These are phyloP conservation scores for Mycosphaerella arachidis DNA, from an alignment of 2,329 filamentous ascomycete species.

Conservation along the genomic window DNA sequence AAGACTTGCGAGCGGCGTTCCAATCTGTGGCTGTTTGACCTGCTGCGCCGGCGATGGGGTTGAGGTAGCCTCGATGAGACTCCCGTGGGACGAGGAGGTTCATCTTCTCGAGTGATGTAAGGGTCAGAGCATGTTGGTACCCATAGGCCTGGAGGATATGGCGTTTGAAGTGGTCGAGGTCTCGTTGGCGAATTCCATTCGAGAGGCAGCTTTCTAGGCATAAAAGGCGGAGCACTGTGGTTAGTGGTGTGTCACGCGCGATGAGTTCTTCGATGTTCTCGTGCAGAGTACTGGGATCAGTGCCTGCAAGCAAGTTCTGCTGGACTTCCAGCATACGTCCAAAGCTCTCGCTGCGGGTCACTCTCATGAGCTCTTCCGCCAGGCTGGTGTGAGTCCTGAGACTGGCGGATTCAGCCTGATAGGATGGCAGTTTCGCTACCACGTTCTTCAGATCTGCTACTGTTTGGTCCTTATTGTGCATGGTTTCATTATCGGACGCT, in stretches of 20 bases:
- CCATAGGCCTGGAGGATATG: slow-evolving; percentile 89
- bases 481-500: slow-evolving; percentile 80
- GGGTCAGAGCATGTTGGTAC: slow-evolving; percentile 87
- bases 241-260: slow-evolving; percentile 72
- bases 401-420: slow-evolving; percentile 89
- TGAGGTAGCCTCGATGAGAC: slow-evolving; percentile 73
- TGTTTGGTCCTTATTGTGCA: slow-evolving; percentile 74
- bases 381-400: slow-evolving; percentile 88
- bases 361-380: slow-evolving; percentile 91
- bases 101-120: slow-evolving; percentile 82
- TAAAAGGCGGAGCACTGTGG: slow-evolving; percentile 76
- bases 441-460: slow-evolving; percentile 91
- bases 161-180: slow-evolving; percentile 84
- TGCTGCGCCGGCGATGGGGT: slow-evolving; percentile 64
- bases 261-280: slow-evolving; percentile 94
- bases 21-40: slow-evolving; percentile 64
- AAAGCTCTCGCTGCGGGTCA: slow-evolving; percentile 85
- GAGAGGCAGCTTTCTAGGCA: slow-evolving; percentile 89
- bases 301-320: slow-evolving; percentile 87
- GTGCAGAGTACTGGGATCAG: slow-evolving; percentile 83
- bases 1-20: slow-evolving; percentile 75
- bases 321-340: slow-evolving; percentile 86
- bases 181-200: slow-evolving; percentile 80
- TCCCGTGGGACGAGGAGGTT: slow-evolving; percentile 71
- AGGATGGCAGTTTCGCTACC: slow-evolving; percentile 85